Evolutionary conservation across 2,329 filamentous ascomycete species (phyloP), one percentile per base, ranked within the genome.

Genomic region (Colletotrichum eremochloae): DNA sequence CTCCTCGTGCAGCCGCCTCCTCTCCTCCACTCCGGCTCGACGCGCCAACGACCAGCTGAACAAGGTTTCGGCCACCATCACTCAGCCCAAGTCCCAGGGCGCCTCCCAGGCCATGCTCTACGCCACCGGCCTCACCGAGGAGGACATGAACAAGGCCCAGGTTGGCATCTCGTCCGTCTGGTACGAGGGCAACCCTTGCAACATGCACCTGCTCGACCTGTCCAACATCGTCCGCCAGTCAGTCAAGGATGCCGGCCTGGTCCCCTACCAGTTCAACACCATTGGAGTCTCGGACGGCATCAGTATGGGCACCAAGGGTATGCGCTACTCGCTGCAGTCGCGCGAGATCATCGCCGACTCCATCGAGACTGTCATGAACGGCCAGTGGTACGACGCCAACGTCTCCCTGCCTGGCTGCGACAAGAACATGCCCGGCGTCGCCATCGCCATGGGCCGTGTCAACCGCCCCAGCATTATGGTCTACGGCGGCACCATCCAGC

Each of bases 91-190:
- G 86, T 96, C 96, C 44, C 96, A 99, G 86, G 96, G 96, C 77
- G 96, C 97, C 67, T 98, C 96, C 53, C 96, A 99, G 86, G 96
- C 97, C 75, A 99, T 99, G 97, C 88, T 99, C 69, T 99, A 97
- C 86, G 96, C 94, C 76, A 98, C 96, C 1, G 97, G 97, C 66
- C 86, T 99, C 78, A 90, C 86, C 53, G 94, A 97, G 80, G 88
- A 89, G 68, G 95, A 97, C 83, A 94, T 98, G 92, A 92, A 93
- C 86, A 99, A 98, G 87, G 93, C 96, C 36, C 97, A 99, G 86
- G 92, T 99, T 77, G 96, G 96, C 76, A 98, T 99, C 81, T 97
- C 96, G 53, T 98, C 95, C 7, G 95, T 98, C 73, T 99, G 96
- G 96, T 98, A 96, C 85, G 93, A 94, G 77, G 96, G 96, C 70